phyloP scores from a whole-genome alignment of 225 moss, liverwort and hornwort genomes.

The Anthoceros angustus region DNA sequence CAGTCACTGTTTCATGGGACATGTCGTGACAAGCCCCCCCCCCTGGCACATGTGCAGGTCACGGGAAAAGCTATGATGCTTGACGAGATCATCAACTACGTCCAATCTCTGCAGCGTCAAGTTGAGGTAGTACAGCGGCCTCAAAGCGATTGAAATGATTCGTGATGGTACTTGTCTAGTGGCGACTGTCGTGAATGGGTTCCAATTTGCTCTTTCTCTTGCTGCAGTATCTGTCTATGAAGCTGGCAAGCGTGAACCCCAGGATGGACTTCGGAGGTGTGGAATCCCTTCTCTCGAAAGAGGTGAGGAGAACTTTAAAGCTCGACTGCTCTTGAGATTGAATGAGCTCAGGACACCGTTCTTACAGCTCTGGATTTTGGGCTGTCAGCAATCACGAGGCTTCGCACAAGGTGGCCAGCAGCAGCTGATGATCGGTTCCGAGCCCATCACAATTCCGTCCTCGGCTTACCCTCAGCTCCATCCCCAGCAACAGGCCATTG shows the following conservation, averaged over 20 bases:
- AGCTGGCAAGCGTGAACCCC: conserved; percentile 23
- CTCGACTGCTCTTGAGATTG: background rate
- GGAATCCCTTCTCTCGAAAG: background rate
- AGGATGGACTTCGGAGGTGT: conserved; percentile 1
- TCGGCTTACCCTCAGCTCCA: background rate
- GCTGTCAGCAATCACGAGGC: background rate
- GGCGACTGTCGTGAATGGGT: background rate
- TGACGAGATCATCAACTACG: conserved; percentile 37
- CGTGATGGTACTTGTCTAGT: background rate
- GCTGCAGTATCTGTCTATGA: conserved; percentile 32
- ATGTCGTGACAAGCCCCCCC: too few relatives aligned
- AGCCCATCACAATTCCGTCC: background rate
- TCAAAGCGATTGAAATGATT: background rate
- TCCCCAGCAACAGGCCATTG: conserved; percentile 2
- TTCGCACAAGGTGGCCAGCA: conserved; percentile 1
- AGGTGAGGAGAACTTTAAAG: background rate
- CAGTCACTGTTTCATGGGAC: too few relatives aligned
- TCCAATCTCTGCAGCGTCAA: conserved; percentile 34
- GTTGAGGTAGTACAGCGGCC: conserved; percentile 17
- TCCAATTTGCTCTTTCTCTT: background rate
- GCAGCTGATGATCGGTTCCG: background rate
- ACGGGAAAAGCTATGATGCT: conserved; percentile 39
- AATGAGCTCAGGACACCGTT: background rate
- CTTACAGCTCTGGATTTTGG: background rate
- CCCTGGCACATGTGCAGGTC: background rate